phyloP scores from a whole-genome alignment of 257 asterid genomes.

The Cruciata laevipes region DNA sequence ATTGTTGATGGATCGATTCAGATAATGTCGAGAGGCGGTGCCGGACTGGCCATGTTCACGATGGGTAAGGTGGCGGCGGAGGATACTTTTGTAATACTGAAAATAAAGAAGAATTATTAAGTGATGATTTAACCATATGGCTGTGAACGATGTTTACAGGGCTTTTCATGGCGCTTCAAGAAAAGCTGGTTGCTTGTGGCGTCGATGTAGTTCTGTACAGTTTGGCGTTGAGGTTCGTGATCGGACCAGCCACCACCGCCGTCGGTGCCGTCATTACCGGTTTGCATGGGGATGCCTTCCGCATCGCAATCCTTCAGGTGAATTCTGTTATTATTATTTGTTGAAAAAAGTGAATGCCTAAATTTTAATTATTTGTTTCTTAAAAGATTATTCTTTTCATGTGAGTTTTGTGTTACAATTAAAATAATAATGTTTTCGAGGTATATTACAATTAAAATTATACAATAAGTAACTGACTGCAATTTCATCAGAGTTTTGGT shows the following conservation, averaged over 20 bases:
- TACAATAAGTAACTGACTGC: too few species aligned
- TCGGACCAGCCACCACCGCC: constrained; percentile 43
- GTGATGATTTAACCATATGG: too few species aligned
- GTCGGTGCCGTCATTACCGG: constrained; percentile 47
- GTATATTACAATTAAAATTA: too few species aligned
- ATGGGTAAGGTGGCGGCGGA: constrained; percentile 23
- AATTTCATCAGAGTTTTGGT: too few species aligned
- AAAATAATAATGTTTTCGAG: too few species aligned
- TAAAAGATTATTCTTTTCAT: too few species aligned
- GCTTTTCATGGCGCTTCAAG: constrained; percentile 69
- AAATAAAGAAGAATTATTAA: too few species aligned
- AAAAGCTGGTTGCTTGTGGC: constrained; percentile 54
- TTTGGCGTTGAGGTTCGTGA: constrained; percentile 49
- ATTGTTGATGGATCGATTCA: constrained; percentile 52
- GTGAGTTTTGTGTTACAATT: too few species aligned
- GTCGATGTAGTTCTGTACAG: constrained; percentile 32
- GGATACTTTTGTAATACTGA: too few species aligned
- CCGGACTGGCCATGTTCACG: constrained; percentile 67
- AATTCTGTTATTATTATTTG: background rate
- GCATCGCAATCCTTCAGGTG: constrained; percentile 53
- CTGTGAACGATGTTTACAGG: constrained; percentile 29
- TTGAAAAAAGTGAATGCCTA: too few species aligned
- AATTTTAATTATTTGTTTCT: too few species aligned
- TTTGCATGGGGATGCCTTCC: constrained; percentile 37
- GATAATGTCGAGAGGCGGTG: constrained; percentile 71